Evolutionary conservation across 106 monocot genomes (phyloP), one percentile per base, ranked within the genome.

Genomic region (Dendrobium officinale): DNA sequence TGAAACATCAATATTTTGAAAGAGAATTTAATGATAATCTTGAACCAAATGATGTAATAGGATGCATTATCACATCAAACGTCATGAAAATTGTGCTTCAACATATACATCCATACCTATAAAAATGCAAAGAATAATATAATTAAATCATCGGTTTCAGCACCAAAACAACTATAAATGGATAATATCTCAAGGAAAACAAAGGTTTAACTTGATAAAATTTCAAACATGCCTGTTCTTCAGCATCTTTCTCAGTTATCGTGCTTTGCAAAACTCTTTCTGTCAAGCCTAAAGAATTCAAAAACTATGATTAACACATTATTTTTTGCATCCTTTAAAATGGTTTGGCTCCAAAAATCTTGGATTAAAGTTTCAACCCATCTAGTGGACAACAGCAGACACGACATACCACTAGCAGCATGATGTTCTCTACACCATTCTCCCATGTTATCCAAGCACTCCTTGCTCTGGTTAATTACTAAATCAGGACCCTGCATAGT

Each of bases 361-460:
- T 67, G 54, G 2, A 77, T 45, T 15, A 51, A 77, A 72, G 33
- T 26, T 26, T 24, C 20, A 75, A 72, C 18, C 13, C 22, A 17
- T 70, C 22, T 45, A 55, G 20, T 68, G 40, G 77, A 73, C 6
- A 24, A 55, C 72, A 56, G 42, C 18, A 67, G 48, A 24, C 64
- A 47, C 2, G 45, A 75, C 80, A 77, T 91, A 97, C 97, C 97
- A 86, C 97, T 97, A 77, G 88, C 83, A 81, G 78, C 80, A 83
- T 97, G 97, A 91, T 97, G 92, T 7, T 86, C 84, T 31, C 55
- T 79, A 84, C 97, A 97, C 97, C 97, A 97, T 75, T 91, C 92
- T n/a, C 86, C 89, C 98, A 98, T 98, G 26, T 85, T 92, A 77
- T 98, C 92, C 75, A 98, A 82, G 72, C 94, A 92, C 77, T 95